Conservation (phyloP, 768 basidiomycete genomes). For the Phlebiopsis gigantea region DNA sequence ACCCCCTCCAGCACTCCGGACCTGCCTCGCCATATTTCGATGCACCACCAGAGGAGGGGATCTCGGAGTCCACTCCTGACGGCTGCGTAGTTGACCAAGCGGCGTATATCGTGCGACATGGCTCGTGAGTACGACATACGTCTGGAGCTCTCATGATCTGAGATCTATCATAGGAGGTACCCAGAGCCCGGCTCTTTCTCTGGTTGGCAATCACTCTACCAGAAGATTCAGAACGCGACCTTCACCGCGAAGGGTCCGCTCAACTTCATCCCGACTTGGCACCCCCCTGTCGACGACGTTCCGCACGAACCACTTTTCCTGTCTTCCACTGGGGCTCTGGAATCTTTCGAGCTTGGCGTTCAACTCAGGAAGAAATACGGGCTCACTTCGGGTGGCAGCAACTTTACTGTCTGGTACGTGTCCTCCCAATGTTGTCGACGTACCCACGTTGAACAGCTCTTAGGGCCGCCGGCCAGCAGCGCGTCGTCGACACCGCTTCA, state of each 20-base stretch:
- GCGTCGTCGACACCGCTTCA: constrained; percentile 36
- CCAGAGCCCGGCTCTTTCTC: constrained; percentile 36
- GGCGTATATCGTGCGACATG: constrained; percentile 39
- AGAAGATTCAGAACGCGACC: constrained; percentile 36
- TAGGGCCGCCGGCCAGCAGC: constrained; percentile 39
- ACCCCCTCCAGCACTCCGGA: constrained; percentile 39
- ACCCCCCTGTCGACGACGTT: constrained; percentile 34
- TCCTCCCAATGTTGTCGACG: not conserved
- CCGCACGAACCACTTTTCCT: constrained; percentile 36
- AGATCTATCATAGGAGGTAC: constrained; percentile 27
- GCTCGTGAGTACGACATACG: constrained; percentile 26
- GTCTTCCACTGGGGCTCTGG: constrained; percentile 32
- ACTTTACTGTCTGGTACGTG: constrained; percentile 37
- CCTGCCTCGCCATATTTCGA: constrained; percentile 39
- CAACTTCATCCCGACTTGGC: constrained; percentile 37
- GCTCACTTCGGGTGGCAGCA: constrained; percentile 34
- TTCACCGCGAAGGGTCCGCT: constrained; percentile 35
- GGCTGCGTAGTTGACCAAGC: constrained; percentile 40
- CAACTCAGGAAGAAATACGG: constrained; percentile 34
- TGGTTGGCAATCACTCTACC: constrained; percentile 34
- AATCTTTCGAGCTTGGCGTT: constrained; percentile 37
- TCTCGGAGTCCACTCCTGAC: constrained; percentile 27
- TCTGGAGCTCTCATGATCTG: not conserved
- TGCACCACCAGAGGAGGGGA: constrained; percentile 33
- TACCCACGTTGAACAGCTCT: not conserved